Percentiles rank a stretch among this genome's conserved stretches.
phyloP scores from a whole-genome alignment of 225 moss, liverwort and hornwort genomes.

The Marchantia polymorpha region DNA sequence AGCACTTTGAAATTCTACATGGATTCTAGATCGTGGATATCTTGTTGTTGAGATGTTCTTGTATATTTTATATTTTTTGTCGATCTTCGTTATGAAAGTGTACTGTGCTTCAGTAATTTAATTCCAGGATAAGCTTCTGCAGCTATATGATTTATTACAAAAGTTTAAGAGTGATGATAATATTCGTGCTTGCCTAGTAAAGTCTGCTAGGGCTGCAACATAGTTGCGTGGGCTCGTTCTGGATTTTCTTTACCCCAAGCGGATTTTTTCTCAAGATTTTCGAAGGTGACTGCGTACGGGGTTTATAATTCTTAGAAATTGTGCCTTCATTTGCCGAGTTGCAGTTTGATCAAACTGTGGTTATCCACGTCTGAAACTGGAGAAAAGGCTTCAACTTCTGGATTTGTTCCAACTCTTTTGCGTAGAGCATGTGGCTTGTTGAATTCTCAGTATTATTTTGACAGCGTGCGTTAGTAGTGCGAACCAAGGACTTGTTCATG shows the following conservation, averaged over 20 bases:
- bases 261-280: neutral
- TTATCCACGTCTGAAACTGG: neutral
- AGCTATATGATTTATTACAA: neutral
- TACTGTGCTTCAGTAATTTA: neutral
- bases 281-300: neutral
- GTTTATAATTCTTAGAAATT: neutral
- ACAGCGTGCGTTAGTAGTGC: neutral
- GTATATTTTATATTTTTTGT: neutral
- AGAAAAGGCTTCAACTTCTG: neutral
- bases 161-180: neutral
- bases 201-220: neutral
- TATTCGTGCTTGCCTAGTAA: neutral
- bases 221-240: neutral
- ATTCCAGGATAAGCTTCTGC: neutral
- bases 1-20: constrained; percentile 4
- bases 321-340: neutral
- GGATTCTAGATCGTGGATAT: neutral
- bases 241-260: neutral
- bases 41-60: neutral
- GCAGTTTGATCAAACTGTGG: neutral
- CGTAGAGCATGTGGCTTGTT: neutral
- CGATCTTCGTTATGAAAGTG: neutral
- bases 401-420: neutral
- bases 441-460: too few relatives aligned
- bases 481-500: neutral